Evolutionary conservation across 2,329 filamentous ascomycete genomes (phyloP).

Genomic region (Fusarium austroafricanum): DNA sequence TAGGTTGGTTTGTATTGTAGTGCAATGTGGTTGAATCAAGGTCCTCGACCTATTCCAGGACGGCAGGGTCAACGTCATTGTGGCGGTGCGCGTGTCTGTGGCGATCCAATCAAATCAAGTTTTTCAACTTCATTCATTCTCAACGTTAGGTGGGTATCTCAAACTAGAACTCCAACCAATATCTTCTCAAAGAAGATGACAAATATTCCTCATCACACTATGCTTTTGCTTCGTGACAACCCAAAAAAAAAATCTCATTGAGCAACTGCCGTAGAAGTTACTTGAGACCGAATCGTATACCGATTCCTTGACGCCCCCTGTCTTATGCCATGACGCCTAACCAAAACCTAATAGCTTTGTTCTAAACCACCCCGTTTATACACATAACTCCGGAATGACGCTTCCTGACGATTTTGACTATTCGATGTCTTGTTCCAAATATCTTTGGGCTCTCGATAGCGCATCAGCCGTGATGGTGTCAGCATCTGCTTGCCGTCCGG

Average conservation of each 20-base stretch:
- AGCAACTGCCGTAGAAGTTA: background rate
- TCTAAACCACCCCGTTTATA: constrained; percentile 1
- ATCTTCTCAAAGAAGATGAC: constrained; percentile 16
- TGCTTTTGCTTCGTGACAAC: constrained; percentile 7
- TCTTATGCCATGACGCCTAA: constrained; percentile 10
- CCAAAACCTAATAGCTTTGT: constrained; percentile 10
- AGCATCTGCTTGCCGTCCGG: constrained; percentile 47
- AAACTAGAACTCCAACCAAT: constrained; percentile 32
- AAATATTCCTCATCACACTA: constrained; percentile 15
- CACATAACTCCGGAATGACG: constrained; percentile 5
- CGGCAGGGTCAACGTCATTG: constrained; percentile 56
- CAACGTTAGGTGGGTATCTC: constrained; percentile 34
- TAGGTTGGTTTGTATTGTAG: constrained; percentile 16
- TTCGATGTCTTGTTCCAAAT: constrained; percentile 42
- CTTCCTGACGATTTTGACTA: constrained; percentile 16
- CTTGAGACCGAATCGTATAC: background rate
- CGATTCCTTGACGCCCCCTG: constrained; percentile 3
- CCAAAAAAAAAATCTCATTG: background rate
- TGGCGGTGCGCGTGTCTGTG: constrained; percentile 51
- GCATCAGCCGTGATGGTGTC: constrained; percentile 49
- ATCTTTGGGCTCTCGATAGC: constrained; percentile 49
- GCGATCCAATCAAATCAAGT: constrained; percentile 37
- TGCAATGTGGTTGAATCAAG: constrained; percentile 18
- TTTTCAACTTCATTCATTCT: constrained; percentile 15
- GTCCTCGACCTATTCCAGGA: constrained; percentile 22